Percentiles rank a stretch among this genome's conserved stretches.
phyloP scores from a whole-genome alignment of 306 rosid species.

The Sicyos edulis region DNA sequence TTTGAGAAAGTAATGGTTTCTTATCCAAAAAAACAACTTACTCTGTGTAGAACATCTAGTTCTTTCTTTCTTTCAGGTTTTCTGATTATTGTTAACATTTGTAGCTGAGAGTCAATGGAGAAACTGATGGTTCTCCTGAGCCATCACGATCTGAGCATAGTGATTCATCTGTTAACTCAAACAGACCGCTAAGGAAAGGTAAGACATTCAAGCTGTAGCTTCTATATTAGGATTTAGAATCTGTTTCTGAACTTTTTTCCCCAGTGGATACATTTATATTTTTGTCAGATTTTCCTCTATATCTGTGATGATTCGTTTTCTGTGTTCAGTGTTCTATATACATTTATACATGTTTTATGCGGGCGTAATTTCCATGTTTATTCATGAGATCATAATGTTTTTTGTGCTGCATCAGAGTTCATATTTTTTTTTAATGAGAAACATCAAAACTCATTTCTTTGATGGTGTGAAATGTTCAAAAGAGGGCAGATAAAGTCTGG shows the following conservation, averaged over 20 bases:
- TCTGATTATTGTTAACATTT: conserved; percentile 18
- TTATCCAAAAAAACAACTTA: background rate
- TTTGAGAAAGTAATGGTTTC: conserved; percentile 49
- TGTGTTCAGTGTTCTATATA: background rate
- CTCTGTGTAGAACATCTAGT: background rate
- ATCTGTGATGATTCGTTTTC: background rate
- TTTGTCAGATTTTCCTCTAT: background rate
- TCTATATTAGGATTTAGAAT: background rate
- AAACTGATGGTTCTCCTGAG: conserved; percentile 38
- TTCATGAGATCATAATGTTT: background rate
- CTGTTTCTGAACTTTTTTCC: conserved; percentile 6
- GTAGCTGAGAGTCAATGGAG: conserved; percentile 51
- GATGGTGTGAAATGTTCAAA: no score
- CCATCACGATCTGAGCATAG: conserved; percentile 48
- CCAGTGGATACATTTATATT: background rate
- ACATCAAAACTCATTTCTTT: no score
- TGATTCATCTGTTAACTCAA: conserved; percentile 44
- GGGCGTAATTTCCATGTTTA: background rate
- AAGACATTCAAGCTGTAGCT: conserved; percentile 12
- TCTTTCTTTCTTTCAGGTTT: background rate
- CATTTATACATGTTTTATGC: background rate
- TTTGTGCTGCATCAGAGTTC: background rate
- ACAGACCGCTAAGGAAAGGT: conserved; percentile 70
- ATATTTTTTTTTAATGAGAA: background rate
- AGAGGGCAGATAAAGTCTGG: no score